Conservation (phyloP, 352 stramenopile species). For the Hyaloperonospora brassicae region DNA sequence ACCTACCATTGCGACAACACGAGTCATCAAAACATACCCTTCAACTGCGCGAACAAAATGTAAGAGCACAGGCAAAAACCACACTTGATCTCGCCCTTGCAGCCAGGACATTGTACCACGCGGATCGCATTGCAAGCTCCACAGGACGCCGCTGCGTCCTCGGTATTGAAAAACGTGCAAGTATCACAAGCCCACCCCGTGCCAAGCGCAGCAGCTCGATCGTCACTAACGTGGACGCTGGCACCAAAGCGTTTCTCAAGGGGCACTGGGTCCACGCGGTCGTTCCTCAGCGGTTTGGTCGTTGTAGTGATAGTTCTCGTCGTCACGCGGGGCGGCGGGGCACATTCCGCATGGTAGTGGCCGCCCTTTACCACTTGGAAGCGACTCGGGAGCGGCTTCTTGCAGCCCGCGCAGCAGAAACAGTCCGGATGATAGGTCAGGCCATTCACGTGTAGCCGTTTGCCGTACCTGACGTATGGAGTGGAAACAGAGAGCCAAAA, state of each 20-base stretch:
- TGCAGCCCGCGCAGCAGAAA: conserved; percentile 42
- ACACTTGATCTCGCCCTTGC: conserved; percentile 27
- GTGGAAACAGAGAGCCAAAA: not conserved
- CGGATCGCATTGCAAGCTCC: conserved; percentile 17
- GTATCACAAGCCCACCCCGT: conserved; percentile 26
- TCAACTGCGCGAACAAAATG: not conserved
- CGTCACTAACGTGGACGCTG: conserved; percentile 9
- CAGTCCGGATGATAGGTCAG: conserved; percentile 40
- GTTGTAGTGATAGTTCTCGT: conserved; percentile 10
- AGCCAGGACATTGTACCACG: conserved; percentile 24
- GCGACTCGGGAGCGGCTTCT: conserved; percentile 25
- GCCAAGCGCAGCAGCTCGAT: conserved; percentile 1
- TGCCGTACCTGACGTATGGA: conserved; percentile 23
- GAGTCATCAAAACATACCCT: not conserved
- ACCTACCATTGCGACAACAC: conserved; percentile 12
- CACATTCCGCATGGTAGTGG: conserved; percentile 37
- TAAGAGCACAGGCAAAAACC: not conserved
- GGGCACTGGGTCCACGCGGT: not conserved
- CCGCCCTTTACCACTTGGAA: conserved; percentile 32
- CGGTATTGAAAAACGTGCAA: conserved; percentile 33
- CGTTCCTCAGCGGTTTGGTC: conserved; percentile 3
- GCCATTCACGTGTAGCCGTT: conserved; percentile 33
- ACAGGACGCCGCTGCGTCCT: conserved; percentile 22
- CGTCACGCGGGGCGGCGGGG: conserved; percentile 18
- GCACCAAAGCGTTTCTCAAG: conserved; percentile 17